Conservation (phyloP, 169 alveolate genomes). For the Neospora caninum region DNA sequence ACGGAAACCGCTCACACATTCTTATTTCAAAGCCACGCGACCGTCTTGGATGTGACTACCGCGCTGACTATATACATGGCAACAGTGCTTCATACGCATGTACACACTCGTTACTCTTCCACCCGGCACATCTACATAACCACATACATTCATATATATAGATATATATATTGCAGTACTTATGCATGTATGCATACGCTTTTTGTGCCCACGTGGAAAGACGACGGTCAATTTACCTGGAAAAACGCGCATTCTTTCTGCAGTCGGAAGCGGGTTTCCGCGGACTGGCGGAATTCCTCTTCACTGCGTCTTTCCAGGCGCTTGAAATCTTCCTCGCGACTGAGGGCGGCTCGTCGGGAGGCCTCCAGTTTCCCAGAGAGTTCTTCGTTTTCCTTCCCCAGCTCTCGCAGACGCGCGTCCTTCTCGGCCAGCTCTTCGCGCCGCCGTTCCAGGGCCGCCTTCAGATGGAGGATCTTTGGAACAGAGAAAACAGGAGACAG, state of each 20-base stretch:
- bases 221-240: neutral
- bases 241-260: neutral
- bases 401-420: neutral
- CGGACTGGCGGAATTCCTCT: conserved; percentile 10
- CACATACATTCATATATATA: no score
- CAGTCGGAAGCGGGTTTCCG: neutral
- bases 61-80: no score
- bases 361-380: neutral
- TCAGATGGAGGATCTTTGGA: neutral
- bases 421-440: neutral
- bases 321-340: neutral
- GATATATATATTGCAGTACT: no score
- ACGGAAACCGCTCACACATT: neutral
- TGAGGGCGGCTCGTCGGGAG: neutral
- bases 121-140: no score
- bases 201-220: no score
- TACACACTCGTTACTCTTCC: no score
- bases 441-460: neutral
- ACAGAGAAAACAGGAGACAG: neutral
- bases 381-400: neutral
- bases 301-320: neutral
- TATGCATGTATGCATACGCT: no score
- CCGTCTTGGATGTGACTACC: no score
- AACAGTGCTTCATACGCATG: no score
- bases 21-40: no score